Conservation (phyloP, 176 grass and related monocot genomes). For the Oryza nivara region DNA sequence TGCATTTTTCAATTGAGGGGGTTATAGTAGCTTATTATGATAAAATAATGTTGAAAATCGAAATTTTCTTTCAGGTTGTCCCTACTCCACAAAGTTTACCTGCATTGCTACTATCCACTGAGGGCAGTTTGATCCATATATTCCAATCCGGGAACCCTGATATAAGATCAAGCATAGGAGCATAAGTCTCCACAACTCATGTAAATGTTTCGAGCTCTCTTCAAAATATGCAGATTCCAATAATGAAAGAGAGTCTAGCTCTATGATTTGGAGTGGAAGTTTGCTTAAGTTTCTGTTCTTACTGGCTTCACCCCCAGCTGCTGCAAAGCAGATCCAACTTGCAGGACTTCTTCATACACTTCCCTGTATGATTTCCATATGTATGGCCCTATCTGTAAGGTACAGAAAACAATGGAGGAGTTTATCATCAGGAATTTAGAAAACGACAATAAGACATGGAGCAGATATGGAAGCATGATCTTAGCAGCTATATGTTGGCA, state of each 20-base stretch:
- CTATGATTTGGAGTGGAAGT: background rate
- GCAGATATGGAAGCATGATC: background rate
- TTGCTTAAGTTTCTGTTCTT: conserved; percentile 26
- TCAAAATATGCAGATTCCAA: conserved; percentile 14
- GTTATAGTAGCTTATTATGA: conserved; percentile 28
- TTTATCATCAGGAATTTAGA: conserved; percentile 27
- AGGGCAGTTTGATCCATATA: conserved; percentile 93
- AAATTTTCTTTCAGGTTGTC: conserved; percentile 10
- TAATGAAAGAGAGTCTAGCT: background rate
- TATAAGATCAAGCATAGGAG: conserved; percentile 12
- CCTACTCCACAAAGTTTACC: conserved; percentile 43
- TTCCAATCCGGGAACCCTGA: conserved; percentile 78
- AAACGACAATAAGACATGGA: background rate
- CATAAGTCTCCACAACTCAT: conserved; percentile 15
- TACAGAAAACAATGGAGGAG: conserved; percentile 12
- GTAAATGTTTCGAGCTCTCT: conserved; percentile 13
- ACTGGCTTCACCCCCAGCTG: conserved; percentile 73
- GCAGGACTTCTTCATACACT: conserved; percentile 85
- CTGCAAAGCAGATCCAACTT: conserved; percentile 69
- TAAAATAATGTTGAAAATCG: conserved; percentile 4
- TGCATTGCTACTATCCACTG: conserved; percentile 93
- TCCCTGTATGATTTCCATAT: conserved; percentile 96
- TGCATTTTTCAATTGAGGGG: conserved; percentile 40
- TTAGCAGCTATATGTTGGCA: conserved; percentile 10
- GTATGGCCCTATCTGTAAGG: conserved; percentile 73